Percentiles rank a stretch among this genome's conserved stretches.
These are phyloP conservation scores for Fagopyrum homotropicum DNA, from an alignment of 148 eudicot species.

Conservation along the genomic window DNA sequence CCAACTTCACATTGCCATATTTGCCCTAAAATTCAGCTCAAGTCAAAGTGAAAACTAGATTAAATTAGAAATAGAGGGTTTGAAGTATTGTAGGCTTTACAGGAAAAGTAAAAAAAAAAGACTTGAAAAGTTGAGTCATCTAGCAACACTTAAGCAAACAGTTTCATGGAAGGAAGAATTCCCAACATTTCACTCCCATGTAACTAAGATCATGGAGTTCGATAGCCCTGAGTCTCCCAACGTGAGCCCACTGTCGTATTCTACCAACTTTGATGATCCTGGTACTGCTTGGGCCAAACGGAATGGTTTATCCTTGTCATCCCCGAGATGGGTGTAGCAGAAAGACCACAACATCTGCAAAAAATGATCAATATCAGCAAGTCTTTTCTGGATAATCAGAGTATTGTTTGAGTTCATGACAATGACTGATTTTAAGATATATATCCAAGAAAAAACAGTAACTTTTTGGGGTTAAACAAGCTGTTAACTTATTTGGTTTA, in stretches of 20 bases:
- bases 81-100: not conserved
- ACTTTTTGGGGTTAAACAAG: too few relatives aligned
- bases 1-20: conserved; percentile 4
- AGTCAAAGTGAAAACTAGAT: not conserved
- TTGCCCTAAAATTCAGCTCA: conserved; percentile 5
- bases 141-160: not conserved
- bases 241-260: conserved; percentile 45
- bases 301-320: conserved; percentile 39
- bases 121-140: not conserved
- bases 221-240: conserved; percentile 79
- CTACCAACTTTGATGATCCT: conserved; percentile 58
- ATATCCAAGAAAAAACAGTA: too few relatives aligned
- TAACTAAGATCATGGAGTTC: conserved; percentile 81
- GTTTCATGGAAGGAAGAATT: not conserved
- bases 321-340: conserved; percentile 62
- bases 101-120: not conserved
- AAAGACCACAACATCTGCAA: conserved; percentile 88
- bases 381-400: not conserved
- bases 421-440: not conserved
- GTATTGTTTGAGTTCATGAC: not conserved
- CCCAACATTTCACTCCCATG: conserved; percentile 44
- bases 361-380: not conserved
- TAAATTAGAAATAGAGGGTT: conserved; percentile 3
- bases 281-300: conserved; percentile 81
- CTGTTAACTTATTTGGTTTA: too few relatives aligned